Evolutionary conservation across 495 filamentous ascomycete species (phyloP).

Genomic region (Neurospora sp.): DNA sequence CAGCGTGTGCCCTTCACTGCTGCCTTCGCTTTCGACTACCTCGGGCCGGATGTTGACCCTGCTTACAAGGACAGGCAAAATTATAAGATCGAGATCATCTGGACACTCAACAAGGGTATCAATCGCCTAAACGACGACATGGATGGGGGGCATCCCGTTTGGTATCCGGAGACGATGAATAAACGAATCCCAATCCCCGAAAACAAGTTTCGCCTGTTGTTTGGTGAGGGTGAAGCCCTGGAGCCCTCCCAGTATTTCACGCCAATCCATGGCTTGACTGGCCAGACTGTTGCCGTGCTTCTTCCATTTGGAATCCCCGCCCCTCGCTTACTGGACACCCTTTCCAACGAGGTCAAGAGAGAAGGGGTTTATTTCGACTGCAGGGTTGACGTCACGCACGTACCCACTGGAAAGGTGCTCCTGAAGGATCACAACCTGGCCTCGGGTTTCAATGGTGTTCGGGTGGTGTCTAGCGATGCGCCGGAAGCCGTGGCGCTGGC

Average conservation of each 20-base stretch:
- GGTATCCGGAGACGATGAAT: background rate
- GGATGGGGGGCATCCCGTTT: background rate
- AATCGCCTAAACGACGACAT: background rate
- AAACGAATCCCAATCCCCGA: background rate
- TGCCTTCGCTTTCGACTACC: background rate
- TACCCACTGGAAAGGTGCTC: background rate
- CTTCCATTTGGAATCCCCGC: background rate
- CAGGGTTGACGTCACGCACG: background rate
- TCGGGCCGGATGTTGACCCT: background rate
- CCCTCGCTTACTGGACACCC: background rate
- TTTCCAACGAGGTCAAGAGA: background rate
- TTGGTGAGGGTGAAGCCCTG: background rate
- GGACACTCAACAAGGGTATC: background rate
- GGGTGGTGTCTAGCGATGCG: background rate
- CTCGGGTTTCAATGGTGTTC: background rate
- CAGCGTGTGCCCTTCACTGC: too few species aligned
- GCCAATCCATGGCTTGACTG: too few species aligned
- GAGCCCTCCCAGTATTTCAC: too few species aligned
- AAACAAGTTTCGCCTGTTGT: fast-evolving
- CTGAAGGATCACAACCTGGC: background rate
- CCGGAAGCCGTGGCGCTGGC: background rate
- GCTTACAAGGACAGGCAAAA: background rate
- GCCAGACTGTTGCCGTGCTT: background rate
- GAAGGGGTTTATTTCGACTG: background rate
- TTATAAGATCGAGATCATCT: background rate